phyloP scores from a whole-genome alignment of 169 alveolate genomes.

The Eimeria zaria region DNA sequence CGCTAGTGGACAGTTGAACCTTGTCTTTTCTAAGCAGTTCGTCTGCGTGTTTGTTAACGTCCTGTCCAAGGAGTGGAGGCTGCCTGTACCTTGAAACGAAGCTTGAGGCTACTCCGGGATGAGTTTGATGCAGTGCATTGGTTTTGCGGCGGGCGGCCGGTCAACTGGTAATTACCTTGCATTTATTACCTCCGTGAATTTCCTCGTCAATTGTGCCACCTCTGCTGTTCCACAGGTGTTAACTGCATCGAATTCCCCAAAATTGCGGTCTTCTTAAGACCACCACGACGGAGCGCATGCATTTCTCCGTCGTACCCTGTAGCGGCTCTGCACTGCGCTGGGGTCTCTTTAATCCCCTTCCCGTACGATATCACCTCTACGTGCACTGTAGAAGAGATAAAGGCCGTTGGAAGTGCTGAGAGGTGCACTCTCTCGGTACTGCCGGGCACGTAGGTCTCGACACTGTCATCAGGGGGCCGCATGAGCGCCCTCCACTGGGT shows the following conservation, averaged over 20 bases:
- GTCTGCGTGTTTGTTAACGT: neutral
- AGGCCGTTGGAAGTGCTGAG: neutral
- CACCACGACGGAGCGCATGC: neutral
- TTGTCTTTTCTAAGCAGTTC: neutral
- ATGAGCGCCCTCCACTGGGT: neutral
- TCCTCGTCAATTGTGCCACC: neutral
- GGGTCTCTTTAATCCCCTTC: neutral
- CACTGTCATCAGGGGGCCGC: neutral
- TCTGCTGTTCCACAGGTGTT: neutral
- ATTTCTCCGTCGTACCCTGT: neutral
- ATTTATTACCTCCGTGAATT: neutral
- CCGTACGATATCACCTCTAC: neutral
- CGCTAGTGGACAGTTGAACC: neutral
- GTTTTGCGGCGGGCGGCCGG: neutral
- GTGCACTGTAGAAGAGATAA: neutral
- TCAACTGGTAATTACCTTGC: neutral
- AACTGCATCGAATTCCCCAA: neutral
- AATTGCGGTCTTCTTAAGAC: neutral
- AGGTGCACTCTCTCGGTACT: neutral
- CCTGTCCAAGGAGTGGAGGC: neutral
- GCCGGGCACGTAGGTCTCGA: neutral
- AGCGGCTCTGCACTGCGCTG: neutral
- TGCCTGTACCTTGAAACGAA: neutral
- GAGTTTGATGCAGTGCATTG: neutral
- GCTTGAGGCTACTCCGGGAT: neutral